Base-by-base conservation (phyloP, 108 stramenopile species). In the Thalassiosira profunda region DNA sequence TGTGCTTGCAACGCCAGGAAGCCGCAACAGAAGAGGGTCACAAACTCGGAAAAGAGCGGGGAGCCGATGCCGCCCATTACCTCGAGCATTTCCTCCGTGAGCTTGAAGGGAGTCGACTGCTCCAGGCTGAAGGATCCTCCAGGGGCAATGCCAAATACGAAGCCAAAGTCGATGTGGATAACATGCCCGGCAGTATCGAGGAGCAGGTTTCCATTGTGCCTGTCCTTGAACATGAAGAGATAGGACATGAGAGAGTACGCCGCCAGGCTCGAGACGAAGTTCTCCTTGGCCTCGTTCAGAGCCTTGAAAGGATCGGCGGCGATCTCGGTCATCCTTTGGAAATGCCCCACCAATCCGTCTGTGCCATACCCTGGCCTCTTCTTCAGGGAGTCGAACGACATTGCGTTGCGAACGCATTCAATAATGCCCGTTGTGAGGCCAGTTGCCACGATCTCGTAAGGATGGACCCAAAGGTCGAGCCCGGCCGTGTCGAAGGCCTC, bases 111-210 rank as follows among this genome's bases (percentile, higher is more conserved):
- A 11, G 88, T 87, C 4, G 95, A 96, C 45, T 84, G 83, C 63
- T 98, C 98, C 17, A 98, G 73, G 61, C 91, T 94, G 67, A 98
- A 98, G 29, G 89, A 88, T 5, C 97, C 97, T 12, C 98, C 98
- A 1, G 98, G 98, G 42, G 97, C 96, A 25, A 93, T 86, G 9
- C 96, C 95, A 38, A 99, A 91, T 6, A 99, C 87, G 66, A 98
- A 99, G 4, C 99, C 99, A 76, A 98, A 99, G 76, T 99, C 99
- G 59, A 99, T 99, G 80, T 99, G 99, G 63, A 98, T 89, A 17
- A 99, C 84, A 63, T 98, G 97, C n/a, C 98, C 99, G 23, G 90
- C 88, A 26, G 93, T 93, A 68, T 98, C 97, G 1, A 99, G 76
- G 9, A 99, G 78, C 44, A 99, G 67, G 75, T 99, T 98, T 10